Base-by-base conservation (phyloP, 2,329 filamentous ascomycete species). In the Nothophaeocryptopus gaeumannii region DNA sequence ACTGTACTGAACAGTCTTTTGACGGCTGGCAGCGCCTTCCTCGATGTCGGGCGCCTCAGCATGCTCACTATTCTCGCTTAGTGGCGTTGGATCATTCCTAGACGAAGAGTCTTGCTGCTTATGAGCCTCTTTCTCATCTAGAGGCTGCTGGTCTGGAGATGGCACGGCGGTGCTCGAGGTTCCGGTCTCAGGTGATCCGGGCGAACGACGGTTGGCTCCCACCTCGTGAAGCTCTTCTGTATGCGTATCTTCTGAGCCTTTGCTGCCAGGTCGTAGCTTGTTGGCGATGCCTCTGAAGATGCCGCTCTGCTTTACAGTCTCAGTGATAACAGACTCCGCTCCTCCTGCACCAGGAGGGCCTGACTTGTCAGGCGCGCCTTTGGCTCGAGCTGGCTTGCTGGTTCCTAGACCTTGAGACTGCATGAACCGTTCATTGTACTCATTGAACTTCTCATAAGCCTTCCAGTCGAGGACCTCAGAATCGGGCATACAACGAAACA, bases 401-500 rank as follows among this genome's bases (percentile, higher is more conserved):
- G 73, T 75, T 20, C 81, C 67, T 59, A 73, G 60, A 61, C 75
- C 68, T 75, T 88, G 69, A 61, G 79, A 70, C 60, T 86, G 84
- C 48, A 81, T 80, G 74, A 99, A 96, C 39, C 84, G 81, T 58
- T 86, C 83, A 13, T 80, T 78, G 67, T 96, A 97, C 4, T 83
- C 79, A 46, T 81, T 78, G 64, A 87, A 95, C 58, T 95, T 86
- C 56, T 88, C 86, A 70, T 99, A 99, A 56, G 95, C 88, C 58
- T 87, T 84, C 93, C 93, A 99, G 37, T 87, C 92, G 56, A 83
- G 85, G 20, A 96, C 93, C 65, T 96, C 89, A 44, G 85, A 96
- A 67, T 99, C 93, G 1, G 93, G 93, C 88, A 95, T 95, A 70
- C 91, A 96, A 39, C 91, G 84, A 75, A 99, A 99, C 8, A 99